Evolutionary conservation across 73 alveolate species (phyloP), one percentile per base, ranked within the genome.

Genomic region (Effrenium voratum): DNA sequence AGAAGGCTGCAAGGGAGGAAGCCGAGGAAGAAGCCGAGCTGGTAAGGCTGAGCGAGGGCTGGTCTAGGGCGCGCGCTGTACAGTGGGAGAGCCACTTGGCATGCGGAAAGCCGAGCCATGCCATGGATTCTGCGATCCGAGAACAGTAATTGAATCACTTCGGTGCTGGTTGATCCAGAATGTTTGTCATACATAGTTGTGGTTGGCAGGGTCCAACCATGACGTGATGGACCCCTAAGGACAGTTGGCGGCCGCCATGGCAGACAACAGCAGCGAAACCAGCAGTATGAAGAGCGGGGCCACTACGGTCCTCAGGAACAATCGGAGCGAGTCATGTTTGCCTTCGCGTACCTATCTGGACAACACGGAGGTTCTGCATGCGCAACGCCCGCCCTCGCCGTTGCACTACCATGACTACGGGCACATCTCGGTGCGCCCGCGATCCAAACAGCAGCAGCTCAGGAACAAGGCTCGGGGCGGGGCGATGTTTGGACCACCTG

Each of bases 21-120:
- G 97, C 87, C 32, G 97, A 90, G 43, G 97, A 90, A 43, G 97
- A 90, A 44, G 97, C 97, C 12, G 97, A 90, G 63, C 75, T 90
- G 55, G 66, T 90, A 34, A 86, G 97, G 46, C 97, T 90, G n/a
- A 59, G 86, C 57, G 97, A 90, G 87, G 97, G 97, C 45, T 90
- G 97, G 97, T 75, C 97, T 59, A 72, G 97, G 6, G 97, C 97
- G 22, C 50, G 88, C 6, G 97, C 97, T 8, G 97, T 70, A 0
- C 87, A 90, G 45, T 40, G 66, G 49, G 97, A 90, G 46, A 41
- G 97, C 45, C 2, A 40, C 97, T 70, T 16, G 95, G 84, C 46
- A 0, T 0, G 13, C 13, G 1, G 1, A 57, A 0, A 22, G 72
- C 28, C 28, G 16, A 22, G 16, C 28, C 28, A 22, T 22, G 16